These are phyloP conservation scores for Candida succiphila DNA, from an alignment of 805 yeast species.

Conservation along the genomic window DNA sequence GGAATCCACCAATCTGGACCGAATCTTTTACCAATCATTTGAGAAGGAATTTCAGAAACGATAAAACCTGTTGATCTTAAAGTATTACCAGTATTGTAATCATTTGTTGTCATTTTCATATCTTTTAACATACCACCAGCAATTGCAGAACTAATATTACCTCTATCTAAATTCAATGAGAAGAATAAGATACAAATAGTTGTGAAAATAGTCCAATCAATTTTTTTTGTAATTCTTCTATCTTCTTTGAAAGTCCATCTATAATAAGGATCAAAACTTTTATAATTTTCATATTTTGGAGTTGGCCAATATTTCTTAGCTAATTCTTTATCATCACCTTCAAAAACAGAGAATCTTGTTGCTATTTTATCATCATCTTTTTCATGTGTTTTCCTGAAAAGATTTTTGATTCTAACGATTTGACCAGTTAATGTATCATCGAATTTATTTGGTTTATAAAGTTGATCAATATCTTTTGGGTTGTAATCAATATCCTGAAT, in stretches of 20 bases:
- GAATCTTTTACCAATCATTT: slow-evolving; percentile 43
- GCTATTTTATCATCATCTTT: too few relatives aligned
- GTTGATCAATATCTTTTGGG: too few relatives aligned
- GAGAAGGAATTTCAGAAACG: slow-evolving; percentile 49
- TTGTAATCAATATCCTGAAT: too few relatives aligned
- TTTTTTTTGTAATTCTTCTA: slow-evolving; percentile 6
- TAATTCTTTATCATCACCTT: slow-evolving; percentile 7
- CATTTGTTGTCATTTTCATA: slow-evolving; percentile 36
- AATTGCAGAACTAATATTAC: slow-evolving; percentile 42
- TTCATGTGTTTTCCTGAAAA: too few relatives aligned
- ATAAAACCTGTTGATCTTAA: slow-evolving; percentile 38
- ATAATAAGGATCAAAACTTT: slow-evolving; percentile 7
- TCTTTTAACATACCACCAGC: slow-evolving; percentile 43
- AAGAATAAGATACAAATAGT: slow-evolving; percentile 32
- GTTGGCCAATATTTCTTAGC: slow-evolving; percentile 7
- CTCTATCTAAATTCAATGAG: slow-evolving; percentile 45
- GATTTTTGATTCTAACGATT: too few relatives aligned
- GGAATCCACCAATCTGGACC: slow-evolving; percentile 58
- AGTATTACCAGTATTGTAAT: slow-evolving; percentile 41
- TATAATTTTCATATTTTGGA: slow-evolving; percentile 6
- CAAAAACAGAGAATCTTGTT: slow-evolving; percentile 7
- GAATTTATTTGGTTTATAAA: too few relatives aligned
- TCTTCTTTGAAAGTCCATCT: slow-evolving; percentile 11
- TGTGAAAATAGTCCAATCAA: slow-evolving; percentile 6
- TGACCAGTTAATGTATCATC: too few relatives aligned